phyloP scores from a whole-genome alignment of 345 rosid genomes.

The Raphanus raphanistrum region DNA sequence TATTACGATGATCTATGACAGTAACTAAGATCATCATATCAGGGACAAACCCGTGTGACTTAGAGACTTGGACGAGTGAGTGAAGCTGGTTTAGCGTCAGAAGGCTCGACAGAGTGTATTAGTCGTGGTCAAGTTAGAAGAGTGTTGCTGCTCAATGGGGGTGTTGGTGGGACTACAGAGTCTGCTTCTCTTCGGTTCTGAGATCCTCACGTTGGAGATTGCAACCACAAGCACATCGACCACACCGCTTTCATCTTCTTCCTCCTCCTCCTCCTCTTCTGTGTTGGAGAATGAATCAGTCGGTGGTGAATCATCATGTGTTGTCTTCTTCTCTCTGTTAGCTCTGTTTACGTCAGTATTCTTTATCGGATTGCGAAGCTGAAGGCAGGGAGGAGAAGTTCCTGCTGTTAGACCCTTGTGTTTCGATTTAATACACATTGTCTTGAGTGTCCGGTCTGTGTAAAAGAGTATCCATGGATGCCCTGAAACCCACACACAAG shows the following conservation, averaged over 20 bases:
- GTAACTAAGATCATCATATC: too few species aligned
- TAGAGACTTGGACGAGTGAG: too few species aligned
- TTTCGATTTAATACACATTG: slow-evolving; percentile 60
- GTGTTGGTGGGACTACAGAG: slow-evolving; percentile 68
- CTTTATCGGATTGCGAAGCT: slow-evolving; percentile 22
- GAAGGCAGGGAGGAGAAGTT: slow-evolving; percentile 23
- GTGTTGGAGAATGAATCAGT: slow-evolving; percentile 51
- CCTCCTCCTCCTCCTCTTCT: slow-evolving; percentile 55
- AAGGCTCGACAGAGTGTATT: slow-evolving; percentile 86
- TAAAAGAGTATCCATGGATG: slow-evolving; percentile 89
- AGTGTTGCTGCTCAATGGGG: slow-evolving; percentile 81
- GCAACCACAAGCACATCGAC: slow-evolving; percentile 55
- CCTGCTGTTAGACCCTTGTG: slow-evolving; percentile 53
- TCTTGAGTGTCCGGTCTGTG: slow-evolving; percentile 43
- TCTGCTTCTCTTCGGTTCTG: slow-evolving; percentile 87
- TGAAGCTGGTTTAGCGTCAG: slow-evolving; percentile 36
- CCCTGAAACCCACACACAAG: slow-evolving; percentile 46
- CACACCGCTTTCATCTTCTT: slow-evolving; percentile 61
- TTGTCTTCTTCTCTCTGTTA: slow-evolving; percentile 24
- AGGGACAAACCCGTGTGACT: too few species aligned
- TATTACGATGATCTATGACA: too few species aligned
- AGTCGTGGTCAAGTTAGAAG: slow-evolving; percentile 81
- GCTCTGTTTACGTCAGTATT: slow-evolving; percentile 34
- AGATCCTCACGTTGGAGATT: slow-evolving; percentile 58
- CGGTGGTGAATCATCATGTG: slow-evolving; percentile 29